These are phyloP conservation scores for Pythium utonaiense DNA, from an alignment of 352 stramenopile genomes.

Conservation along the genomic window DNA sequence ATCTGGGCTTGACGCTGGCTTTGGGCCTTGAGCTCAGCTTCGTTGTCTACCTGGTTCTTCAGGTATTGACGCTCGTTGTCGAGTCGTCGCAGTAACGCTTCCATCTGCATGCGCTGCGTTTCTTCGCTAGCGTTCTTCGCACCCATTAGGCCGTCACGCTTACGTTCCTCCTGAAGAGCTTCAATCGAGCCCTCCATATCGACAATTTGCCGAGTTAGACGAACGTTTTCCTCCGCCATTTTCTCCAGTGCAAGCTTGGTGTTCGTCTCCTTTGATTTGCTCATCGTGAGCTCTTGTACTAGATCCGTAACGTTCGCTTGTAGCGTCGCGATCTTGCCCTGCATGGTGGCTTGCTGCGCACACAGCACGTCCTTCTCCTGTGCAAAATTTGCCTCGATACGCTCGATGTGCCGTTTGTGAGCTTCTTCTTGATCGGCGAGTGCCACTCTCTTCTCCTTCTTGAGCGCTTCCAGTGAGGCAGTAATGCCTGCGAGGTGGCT, in stretches of 20 bases:
- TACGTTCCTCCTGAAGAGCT: slow-evolving; percentile 50
- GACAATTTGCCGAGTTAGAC: slow-evolving; percentile 55
- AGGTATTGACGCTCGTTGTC: slow-evolving; percentile 83
- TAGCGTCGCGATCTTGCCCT: slow-evolving; percentile 60
- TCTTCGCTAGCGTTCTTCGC: slow-evolving; percentile 73
- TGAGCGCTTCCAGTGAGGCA: slow-evolving; percentile 55
- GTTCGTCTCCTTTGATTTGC: slow-evolving; percentile 66
- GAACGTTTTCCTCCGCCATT: slow-evolving; percentile 64
- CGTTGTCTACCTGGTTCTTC: slow-evolving; percentile 67
- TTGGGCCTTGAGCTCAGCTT: slow-evolving; percentile 45
- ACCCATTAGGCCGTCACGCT: slow-evolving; percentile 38
- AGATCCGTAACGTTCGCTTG: slow-evolving; percentile 77
- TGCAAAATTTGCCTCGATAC: slow-evolving; percentile 36
- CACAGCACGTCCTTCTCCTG: slow-evolving; percentile 53
- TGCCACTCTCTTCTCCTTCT: slow-evolving; percentile 57
- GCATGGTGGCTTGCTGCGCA: slow-evolving; percentile 39
- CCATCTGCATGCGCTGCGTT: slow-evolving; percentile 73
- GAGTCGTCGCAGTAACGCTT: slow-evolving; percentile 63
- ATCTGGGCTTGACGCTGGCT: slow-evolving; percentile 33
- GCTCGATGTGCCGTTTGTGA: slow-evolving; percentile 50
- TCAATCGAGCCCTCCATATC: slow-evolving; percentile 62
- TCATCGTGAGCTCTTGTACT: slow-evolving; percentile 62
- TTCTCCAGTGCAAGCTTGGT: slow-evolving; percentile 70
- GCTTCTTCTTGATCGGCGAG: slow-evolving; percentile 51
- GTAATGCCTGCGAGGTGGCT: slow-evolving; percentile 63